These are phyloP conservation scores for Xerocomus spinulosus DNA, from an alignment of 768 basidiomycete species.

Conservation along the genomic window DNA sequence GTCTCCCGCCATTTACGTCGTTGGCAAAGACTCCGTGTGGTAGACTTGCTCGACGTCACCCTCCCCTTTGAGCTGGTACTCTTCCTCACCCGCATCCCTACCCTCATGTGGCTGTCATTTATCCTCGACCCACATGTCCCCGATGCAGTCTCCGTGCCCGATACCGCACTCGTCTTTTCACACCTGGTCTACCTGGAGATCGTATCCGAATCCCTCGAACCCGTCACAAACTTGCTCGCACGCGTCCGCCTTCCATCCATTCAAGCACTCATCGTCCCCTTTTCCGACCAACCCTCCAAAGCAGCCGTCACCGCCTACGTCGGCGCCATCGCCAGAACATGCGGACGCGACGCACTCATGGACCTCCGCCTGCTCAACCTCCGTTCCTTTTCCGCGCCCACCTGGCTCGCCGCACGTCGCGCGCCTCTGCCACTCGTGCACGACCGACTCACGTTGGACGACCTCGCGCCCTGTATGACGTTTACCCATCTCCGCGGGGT, in stretches of 20 bases:
- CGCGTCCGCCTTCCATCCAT: not conserved
- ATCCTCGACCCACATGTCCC: not conserved
- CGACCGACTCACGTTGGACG: not conserved
- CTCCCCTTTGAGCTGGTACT: not conserved
- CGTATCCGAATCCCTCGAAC: not conserved
- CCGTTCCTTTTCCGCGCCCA: not conserved
- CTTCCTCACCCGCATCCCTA: not conserved
- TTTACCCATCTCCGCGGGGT: not conserved
- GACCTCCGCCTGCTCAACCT: constrained; percentile 3
- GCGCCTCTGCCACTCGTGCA: too few species aligned
- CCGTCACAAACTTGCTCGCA: not conserved
- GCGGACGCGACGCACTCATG: not conserved
- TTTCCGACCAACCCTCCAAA: not conserved
- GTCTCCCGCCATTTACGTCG: not conserved
- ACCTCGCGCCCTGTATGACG: not conserved
- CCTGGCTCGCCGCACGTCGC: not conserved
- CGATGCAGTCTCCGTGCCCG: not conserved
- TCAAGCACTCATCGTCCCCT: not conserved
- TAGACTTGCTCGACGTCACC: not conserved
- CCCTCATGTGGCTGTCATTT: not conserved
- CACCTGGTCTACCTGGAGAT: constrained; percentile 3
- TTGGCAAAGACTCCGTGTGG: constrained; percentile 1
- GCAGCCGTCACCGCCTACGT: not conserved
- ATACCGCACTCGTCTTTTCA: not conserved
- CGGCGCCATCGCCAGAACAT: not conserved